Conservation (phyloP, 2,329 filamentous ascomycete genomes). For the Ophiostoma quercus region DNA sequence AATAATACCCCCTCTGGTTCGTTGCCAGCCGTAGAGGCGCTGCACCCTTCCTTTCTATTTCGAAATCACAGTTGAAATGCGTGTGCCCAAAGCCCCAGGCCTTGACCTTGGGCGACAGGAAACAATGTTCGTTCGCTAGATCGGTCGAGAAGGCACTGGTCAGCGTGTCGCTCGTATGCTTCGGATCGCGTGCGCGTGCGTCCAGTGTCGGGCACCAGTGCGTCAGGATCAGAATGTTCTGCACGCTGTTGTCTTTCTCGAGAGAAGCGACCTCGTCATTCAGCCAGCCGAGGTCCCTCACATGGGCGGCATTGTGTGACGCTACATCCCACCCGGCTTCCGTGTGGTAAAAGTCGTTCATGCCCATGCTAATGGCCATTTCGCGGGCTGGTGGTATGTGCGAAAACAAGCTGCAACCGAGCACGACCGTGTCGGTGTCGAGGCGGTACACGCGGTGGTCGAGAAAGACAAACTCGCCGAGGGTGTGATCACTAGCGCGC, state of each 20-base stretch:
- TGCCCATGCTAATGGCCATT: constrained; percentile 38
- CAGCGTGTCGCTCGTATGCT: constrained; percentile 32
- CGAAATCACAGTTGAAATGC: constrained; percentile 43
- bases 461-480: constrained; percentile 41
- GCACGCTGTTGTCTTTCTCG: constrained; percentile 27
- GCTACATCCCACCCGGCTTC: constrained; percentile 31
- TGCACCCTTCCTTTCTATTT: constrained; percentile 23
- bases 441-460: constrained; percentile 32
- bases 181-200: constrained; percentile 34
- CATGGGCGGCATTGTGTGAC: constrained; percentile 37
- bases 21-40: constrained; percentile 32
- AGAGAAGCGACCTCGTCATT: constrained; percentile 30
- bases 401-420: constrained; percentile 46
- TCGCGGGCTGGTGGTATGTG: constrained; percentile 36
- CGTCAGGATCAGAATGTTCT: constrained; percentile 38
- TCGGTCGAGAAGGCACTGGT: constrained; percentile 39
- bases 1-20: constrained; percentile 32
- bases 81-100: constrained; percentile 49
- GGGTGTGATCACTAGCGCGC: not conserved
- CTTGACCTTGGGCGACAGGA: constrained; percentile 34
- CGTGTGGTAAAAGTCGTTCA: constrained; percentile 48
- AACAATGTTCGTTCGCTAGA: constrained; percentile 36
- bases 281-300: constrained; percentile 41
- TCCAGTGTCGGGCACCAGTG: constrained; percentile 42
- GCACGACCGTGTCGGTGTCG: constrained; percentile 32